These are phyloP conservation scores for Moricandia moricandioides DNA, from an alignment of 345 rosid species.

Conservation along the genomic window DNA sequence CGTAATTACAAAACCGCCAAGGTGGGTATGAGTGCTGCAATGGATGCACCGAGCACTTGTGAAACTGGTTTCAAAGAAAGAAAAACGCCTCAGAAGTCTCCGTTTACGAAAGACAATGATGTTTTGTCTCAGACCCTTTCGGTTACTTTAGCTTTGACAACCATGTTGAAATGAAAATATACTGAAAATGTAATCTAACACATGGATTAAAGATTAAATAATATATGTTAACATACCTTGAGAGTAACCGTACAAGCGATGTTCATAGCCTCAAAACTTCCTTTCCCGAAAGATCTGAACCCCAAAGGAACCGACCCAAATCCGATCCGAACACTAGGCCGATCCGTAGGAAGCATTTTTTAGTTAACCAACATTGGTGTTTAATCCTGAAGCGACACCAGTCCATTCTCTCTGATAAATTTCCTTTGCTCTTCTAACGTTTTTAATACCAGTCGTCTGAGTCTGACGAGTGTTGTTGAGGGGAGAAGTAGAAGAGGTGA, in stretches of 20 bases:
- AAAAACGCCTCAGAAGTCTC: constrained; percentile 24
- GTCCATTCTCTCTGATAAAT: no score
- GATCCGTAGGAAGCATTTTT: no score
- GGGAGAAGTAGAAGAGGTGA: no score
- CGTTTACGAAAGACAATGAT: constrained; percentile 29
- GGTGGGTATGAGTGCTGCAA: constrained; percentile 36
- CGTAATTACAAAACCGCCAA: constrained; percentile 34
- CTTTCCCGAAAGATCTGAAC: no score
- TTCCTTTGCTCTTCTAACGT: no score
- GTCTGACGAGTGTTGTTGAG: no score
- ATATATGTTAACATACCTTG: not conserved
- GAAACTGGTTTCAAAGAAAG: constrained; percentile 45
- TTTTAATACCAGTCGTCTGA: no score
- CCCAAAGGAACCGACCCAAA: no score
- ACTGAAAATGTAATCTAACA: not conserved
- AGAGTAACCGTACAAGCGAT: constrained; percentile 11
- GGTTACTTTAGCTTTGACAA: constrained; percentile 43
- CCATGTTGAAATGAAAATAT: constrained; percentile 23
- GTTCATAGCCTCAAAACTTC: constrained; percentile 19
- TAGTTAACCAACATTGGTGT: no score
- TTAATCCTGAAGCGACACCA: no score
- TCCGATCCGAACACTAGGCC: no score
- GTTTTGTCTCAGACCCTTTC: constrained; percentile 37
- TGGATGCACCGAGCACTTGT: constrained; percentile 43
- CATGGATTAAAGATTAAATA: not conserved